Evolutionary conservation across 106 monocot genomes (phyloP), one percentile per base, ranked within the genome.

Genomic region (Dioscorea dumetorum): DNA sequence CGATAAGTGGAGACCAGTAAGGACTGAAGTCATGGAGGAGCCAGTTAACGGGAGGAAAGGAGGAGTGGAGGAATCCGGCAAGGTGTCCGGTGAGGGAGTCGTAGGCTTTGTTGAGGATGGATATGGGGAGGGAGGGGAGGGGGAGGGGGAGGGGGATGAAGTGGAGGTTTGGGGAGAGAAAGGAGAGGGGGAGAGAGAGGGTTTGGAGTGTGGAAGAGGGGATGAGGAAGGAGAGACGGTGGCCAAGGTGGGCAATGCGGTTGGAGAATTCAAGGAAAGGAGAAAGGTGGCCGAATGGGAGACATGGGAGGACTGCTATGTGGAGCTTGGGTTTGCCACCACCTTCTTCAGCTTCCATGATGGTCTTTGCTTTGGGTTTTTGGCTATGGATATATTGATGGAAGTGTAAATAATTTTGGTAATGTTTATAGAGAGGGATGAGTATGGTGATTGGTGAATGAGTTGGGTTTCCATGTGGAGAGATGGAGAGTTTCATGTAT

Each of bases 241-340:
- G 61, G 23, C 61, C 61, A 22, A 61, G 61, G 24, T 5, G 22
- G 9, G 61, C 4, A 22, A 61, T 61, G 23, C 61, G 61, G 15
- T 12, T 61, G 2, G 61, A 61, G 23, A 61, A 24, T 22, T 61
- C 61, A 7, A 61, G 12, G 61, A 61, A 61, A 20, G 61, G 61
- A 24, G 20, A 22, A 13, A 61, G 23, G 23, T 61, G 61, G 61
- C 61, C 61, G 23, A 2, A 61, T 1, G 61, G 22, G 12, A 61
- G 61, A 7, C 61, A 61, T 19, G 61, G 61, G 24, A 61, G 61
- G 22, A 61, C 22, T 12, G 61, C 61, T 22, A 61, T 61, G 22
- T 61, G 61, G 22, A 61, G 61, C 13, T n/a, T n/a, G n/a, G n/a
- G n/a, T n/a, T 19, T 19, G 3, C 56, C 56, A 57, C 5, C 20